Evolutionary conservation across 305 asterid species (phyloP).

Genomic region (Fraxinus paxiana): DNA sequence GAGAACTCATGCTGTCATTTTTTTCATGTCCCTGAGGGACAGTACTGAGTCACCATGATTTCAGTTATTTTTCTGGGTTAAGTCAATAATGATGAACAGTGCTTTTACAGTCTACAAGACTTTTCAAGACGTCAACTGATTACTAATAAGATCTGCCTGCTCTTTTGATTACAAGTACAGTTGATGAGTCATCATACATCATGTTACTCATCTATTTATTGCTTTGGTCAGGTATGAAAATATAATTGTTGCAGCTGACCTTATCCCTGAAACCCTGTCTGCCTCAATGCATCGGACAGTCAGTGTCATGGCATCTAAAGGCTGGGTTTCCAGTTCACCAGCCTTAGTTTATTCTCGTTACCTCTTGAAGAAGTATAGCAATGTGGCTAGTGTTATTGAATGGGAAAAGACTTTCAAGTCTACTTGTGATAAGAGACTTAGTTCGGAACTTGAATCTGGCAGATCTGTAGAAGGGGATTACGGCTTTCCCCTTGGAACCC

Average conservation of each 20-base stretch:
- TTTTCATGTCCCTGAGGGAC: not conserved
- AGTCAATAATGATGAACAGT: not conserved
- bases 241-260: slow-evolving; percentile 78
- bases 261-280: slow-evolving; percentile 78
- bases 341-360: slow-evolving; percentile 63
- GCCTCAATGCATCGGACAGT: slow-evolving; percentile 75
- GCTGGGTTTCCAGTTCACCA: slow-evolving; percentile 69
- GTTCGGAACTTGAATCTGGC: slow-evolving; percentile 78
- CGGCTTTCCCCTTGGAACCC: slow-evolving; percentile 82
- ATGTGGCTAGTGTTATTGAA: slow-evolving; percentile 67
- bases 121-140: not conserved
- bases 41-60: not conserved
- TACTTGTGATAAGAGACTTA: slow-evolving; percentile 71
- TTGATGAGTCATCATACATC: not conserved
- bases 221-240: slow-evolving; percentile 74
- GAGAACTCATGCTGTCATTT: not conserved
- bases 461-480: slow-evolving; percentile 73
- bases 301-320: slow-evolving; percentile 61
- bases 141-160: slow-evolving; percentile 4
- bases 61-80: not conserved
- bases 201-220: not conserved
- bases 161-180: not conserved
- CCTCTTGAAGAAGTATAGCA: slow-evolving; percentile 67
- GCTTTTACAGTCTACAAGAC: not conserved
- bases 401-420: slow-evolving; percentile 85